Conservation (phyloP, 139 green algal genomes). For the Gonium pectorale region DNA sequence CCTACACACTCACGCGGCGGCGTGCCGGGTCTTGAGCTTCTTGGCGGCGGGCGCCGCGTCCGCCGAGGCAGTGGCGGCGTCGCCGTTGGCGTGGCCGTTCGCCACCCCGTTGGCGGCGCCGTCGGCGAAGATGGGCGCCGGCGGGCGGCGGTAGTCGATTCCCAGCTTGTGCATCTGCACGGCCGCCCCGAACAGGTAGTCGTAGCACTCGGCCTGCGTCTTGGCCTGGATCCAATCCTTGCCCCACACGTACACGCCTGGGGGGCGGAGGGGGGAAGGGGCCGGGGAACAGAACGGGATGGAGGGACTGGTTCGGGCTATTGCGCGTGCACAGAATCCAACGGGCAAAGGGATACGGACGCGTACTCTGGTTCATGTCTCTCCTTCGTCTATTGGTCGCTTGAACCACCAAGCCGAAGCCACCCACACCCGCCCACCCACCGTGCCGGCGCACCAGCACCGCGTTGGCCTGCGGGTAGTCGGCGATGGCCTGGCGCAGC, state of each 20-base stretch:
- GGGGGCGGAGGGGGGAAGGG: neutral
- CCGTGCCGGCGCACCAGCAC: constrained; percentile 87
- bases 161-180: constrained; percentile 82
- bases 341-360: too few relatives aligned
- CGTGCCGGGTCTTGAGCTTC: constrained; percentile 25
- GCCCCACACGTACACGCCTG: constrained; percentile 95
- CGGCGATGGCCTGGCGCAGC: constrained; percentile 83
- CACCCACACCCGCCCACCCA: constrained; percentile 19
- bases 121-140: constrained; percentile 32
- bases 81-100: constrained; percentile 12
- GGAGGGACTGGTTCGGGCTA: too few relatives aligned
- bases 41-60: constrained; percentile 38
- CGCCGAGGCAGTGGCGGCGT: neutral
- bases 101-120: neutral
- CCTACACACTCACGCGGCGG: neutral
- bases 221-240: constrained; percentile 83
- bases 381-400: too few relatives aligned
- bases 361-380: too few relatives aligned
- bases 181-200: constrained; percentile 95
- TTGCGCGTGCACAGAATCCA: too few relatives aligned
- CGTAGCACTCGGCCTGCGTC: constrained; percentile 95
- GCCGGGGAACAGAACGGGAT: neutral
- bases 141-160: constrained; percentile 71
- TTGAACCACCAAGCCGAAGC: too few relatives aligned
- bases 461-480: constrained; percentile 86